Percentiles rank a stretch among this genome's conserved stretches.
Conservation (phyloP, 2,329 filamentous ascomycete genomes). For the Trichoderma pleuroti region DNA sequence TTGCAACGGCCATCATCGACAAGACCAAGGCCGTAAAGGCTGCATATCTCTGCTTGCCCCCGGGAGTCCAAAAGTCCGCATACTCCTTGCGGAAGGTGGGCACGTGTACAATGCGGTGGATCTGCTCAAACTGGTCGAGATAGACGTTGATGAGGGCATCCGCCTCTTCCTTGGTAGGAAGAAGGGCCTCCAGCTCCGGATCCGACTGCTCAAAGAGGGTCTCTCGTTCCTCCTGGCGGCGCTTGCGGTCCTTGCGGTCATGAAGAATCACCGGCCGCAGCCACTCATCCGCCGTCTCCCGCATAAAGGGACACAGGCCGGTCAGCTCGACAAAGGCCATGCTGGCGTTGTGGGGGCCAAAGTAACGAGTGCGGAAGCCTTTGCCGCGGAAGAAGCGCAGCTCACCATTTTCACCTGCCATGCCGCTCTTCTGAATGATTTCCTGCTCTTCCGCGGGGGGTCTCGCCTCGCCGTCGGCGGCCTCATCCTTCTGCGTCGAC, state of each 20-base stretch:
- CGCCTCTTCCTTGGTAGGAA: conserved; percentile 46
- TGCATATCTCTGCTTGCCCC: conserved; percentile 43
- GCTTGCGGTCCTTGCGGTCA: conserved; percentile 53
- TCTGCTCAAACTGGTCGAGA: conserved; percentile 53
- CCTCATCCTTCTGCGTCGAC: conserved; percentile 44
- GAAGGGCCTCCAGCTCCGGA: conserved; percentile 46
- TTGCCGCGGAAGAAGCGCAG: conserved; percentile 57
- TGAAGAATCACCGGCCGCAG: conserved; percentile 55
- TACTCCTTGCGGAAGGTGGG: conserved; percentile 57
- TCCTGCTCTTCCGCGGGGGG: conserved; percentile 38
- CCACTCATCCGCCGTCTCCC: conserved; percentile 60
- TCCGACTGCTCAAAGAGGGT: conserved; percentile 47
- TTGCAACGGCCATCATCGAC: conserved; percentile 57
- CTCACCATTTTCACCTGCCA: conserved; percentile 48
- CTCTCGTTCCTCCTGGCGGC: conserved; percentile 52
- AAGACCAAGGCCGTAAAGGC: conserved; percentile 58
- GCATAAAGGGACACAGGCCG: conserved; percentile 59
- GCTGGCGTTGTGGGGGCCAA: conserved; percentile 58
- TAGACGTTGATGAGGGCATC: conserved; percentile 50
- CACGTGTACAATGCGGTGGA: conserved; percentile 57
- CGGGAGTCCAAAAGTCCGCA: conserved; percentile 50
- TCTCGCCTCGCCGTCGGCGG: conserved; percentile 32
- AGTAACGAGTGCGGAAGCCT: conserved; percentile 58
- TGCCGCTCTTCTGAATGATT: conserved; percentile 39
- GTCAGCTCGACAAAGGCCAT: conserved; percentile 58